Base-by-base conservation (phyloP, 331 rosid genomes). In the Malus hybrid region DNA sequence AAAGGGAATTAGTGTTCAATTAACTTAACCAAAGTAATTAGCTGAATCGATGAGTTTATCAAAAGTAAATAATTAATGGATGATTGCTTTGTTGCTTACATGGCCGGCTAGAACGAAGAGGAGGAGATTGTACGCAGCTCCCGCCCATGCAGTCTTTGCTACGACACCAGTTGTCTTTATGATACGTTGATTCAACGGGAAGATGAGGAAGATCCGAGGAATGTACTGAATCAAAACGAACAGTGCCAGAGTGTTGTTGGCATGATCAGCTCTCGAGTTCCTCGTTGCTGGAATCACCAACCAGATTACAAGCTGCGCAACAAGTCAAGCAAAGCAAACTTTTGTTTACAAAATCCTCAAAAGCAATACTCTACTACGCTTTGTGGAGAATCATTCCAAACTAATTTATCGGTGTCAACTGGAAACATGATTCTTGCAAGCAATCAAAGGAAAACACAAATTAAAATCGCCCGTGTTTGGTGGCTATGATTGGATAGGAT, bases 21-120 rank as follows among this genome's bases (percentile, higher is more conserved):
- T 16, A 50, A 50, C 20, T 50, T 50, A 50, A 50, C 56, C 19
- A 16, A 15, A 6, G 56, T 50, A 50, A 5, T 50, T 50, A 16
- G 20, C 56, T 16, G 56, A 6, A 6, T 50, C 2, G 56, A 50
- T 16, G 56, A 50, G 56, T 50, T 50, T 15, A 50, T 50, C 50
- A 44, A 0, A 44, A 44, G 14, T 44, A 44, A 44, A 44, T 0
- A 11, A 44, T 44, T 50, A 56, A 57, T 8, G 63, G 63, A 57
- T 20, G 29, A 64, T 22, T 64, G 27, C 34, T 62, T 28, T 13
- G 22, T 64, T 64, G 44, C 86, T 81, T 89, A 93, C 98, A 72
- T 94, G 98, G 69, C 98, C 87, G 29, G 98, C 98, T 22, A 94
- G 87, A 86, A 90, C 74, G 89, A 90, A 94, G 50, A 91, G 95